Percentiles rank a stretch among this genome's conserved stretches.
Evolutionary conservation across 1,284 basidiomycete genomes (phyloP).

Genomic region (Papiliotrema flavescens): DNA sequence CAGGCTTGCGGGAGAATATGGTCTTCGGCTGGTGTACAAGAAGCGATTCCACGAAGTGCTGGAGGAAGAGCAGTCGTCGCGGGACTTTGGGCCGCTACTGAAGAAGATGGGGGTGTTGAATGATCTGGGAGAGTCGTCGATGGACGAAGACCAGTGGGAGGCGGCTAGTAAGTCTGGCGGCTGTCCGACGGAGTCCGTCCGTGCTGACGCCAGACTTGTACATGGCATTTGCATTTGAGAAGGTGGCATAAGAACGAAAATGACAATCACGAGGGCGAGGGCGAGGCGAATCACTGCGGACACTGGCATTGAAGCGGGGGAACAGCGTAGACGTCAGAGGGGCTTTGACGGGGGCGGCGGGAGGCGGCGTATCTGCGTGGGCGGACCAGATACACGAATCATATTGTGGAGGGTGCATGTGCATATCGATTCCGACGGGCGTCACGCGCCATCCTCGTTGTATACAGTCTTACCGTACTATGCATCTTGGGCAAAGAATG

Average conservation of each 20-base stretch:
- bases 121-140: constrained; percentile 73
- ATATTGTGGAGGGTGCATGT: not conserved
- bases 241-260: constrained; percentile 33
- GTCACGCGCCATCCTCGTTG: not conserved
- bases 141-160: constrained; percentile 93
- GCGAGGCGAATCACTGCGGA: too few species aligned
- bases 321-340: too few species aligned
- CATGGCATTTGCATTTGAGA: constrained; percentile 76
- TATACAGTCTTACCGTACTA: not conserved
- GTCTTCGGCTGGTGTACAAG: constrained; percentile 70
- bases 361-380: not conserved
- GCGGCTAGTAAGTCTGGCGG: constrained; percentile 75
- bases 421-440: not conserved
- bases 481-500: not conserved
- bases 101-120: constrained; percentile 86
- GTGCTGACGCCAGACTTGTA: constrained; percentile 62
- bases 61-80: constrained; percentile 66
- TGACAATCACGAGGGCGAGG: too few species aligned
- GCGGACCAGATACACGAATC: not conserved
- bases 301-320: too few species aligned
- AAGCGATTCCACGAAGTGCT: constrained; percentile 86
- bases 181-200: not conserved
- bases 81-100: constrained; percentile 74
- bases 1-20: constrained; percentile 80
- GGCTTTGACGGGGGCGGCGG: not conserved